Evolutionary conservation across 176 grass and related monocot species (phyloP).

Genomic region (Neostapfia colusana): DNA sequence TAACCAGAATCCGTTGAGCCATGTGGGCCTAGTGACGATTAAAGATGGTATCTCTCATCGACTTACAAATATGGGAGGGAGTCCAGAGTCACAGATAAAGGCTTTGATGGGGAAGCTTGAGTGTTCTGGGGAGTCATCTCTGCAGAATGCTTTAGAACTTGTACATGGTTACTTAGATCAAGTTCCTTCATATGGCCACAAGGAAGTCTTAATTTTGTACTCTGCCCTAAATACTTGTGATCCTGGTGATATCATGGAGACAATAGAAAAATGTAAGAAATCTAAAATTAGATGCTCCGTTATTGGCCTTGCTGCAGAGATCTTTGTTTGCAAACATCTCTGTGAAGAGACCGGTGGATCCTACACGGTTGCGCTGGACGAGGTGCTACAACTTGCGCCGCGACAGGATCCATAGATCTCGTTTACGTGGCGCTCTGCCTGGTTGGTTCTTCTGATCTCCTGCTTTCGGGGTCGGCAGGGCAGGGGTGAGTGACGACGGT

Average conservation of each 20-base stretch:
- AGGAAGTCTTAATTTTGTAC: conserved; percentile 87
- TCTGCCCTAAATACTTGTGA: conserved; percentile 86
- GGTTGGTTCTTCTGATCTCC: no score
- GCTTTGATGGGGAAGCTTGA: conserved; percentile 92
- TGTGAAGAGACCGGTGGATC: conserved; percentile 88
- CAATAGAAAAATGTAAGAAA: conserved; percentile 76
- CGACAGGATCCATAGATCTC: no score
- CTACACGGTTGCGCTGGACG: conserved; percentile 84
- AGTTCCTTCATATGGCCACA: conserved; percentile 87
- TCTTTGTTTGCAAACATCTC: conserved; percentile 94
- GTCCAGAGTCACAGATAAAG: conserved; percentile 88
- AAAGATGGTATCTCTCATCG: conserved; percentile 78
- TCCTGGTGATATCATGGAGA: conserved; percentile 87
- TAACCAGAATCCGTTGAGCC: conserved; percentile 94
- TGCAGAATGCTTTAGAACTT: conserved; percentile 91
- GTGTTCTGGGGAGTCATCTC: conserved; percentile 86
- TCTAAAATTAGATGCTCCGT: conserved; percentile 89
- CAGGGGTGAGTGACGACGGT: background rate
- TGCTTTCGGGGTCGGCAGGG: no score
- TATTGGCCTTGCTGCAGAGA: conserved; percentile 89
- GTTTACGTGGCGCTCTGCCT: no score
- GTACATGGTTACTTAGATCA: conserved; percentile 83
- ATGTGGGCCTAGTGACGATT: conserved; percentile 79
- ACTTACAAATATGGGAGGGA: conserved; percentile 88
- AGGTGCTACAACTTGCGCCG: conserved; percentile 56